Base-by-base conservation (phyloP, 441 rosid species). In the Mallotus japonicus region DNA sequence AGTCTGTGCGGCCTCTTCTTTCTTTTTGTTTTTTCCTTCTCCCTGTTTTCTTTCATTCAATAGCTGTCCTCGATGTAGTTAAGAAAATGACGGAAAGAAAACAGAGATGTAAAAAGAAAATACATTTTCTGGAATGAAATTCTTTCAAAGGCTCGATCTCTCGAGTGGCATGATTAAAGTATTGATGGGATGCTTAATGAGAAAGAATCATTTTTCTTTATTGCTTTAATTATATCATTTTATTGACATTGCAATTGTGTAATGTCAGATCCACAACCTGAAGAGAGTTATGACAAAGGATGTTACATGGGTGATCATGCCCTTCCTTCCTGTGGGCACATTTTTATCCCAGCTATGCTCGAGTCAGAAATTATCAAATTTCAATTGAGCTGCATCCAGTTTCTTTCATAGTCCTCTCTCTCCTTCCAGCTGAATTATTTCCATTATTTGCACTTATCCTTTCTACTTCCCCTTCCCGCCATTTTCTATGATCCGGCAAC, bases 311-410 rank as follows among this genome's bases (percentile, higher is more conserved):
- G 6, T 37, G 6, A 37, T 37, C 40, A 37, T 37, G 40, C 40
- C 69, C 20, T 49, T 65, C 19, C 40, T 49, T 65, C 19, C 40
- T 49, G 10, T 14, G 40, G 11, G 15, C n/a, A 67, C 47, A 19
- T 24, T 10, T 51, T 15, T 65, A 24, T 34, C 28, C 6, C 70
- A 51, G 13, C 59, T 9, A 57, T 19, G 63, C 17, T 68, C 28
- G 32, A 58, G 0, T 13, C 8, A 67, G 46, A 61, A 56, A 63
- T n/a, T 46, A 37, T 80, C 80, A 50, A 72, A 83, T 71, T 69
- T 86, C 89, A 69, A 87, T 78, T 75, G 69, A 64, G 79, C 93
- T 90, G 62, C 83, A 75, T 80, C 92, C 93, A 62, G 77, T 83
- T 76, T 82, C 88, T 70, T 84, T 84, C 42, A 62, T 44, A 10